Conservation (phyloP, 371 early-diverging fungal species). For the Rhizopus sp. region DNA sequence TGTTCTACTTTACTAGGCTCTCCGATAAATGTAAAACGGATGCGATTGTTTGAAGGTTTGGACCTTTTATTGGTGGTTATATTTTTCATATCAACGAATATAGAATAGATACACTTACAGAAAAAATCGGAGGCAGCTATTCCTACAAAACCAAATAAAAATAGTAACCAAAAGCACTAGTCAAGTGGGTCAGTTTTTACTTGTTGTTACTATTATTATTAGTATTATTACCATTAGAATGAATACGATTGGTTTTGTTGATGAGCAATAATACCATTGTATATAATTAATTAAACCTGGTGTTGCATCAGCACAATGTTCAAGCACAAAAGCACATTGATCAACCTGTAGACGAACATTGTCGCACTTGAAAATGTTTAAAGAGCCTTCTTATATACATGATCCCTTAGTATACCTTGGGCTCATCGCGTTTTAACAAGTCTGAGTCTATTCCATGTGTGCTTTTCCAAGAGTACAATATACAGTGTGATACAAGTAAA, state of each 20-base stretch:
- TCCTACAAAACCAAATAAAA: slow-evolving; percentile 69
- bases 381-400: no score
- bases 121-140: slow-evolving; percentile 77
- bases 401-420: no score
- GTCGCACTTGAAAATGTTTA: slow-evolving; percentile 42
- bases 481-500: no score
- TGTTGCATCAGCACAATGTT: slow-evolving; percentile 54
- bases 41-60: slow-evolving; percentile 69
- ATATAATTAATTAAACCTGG: slow-evolving; percentile 66
- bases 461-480: background rate
- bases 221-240: slow-evolving; percentile 41
- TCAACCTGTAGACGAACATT: slow-evolving; percentile 55
- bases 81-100: background rate
- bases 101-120: slow-evolving; percentile 38
- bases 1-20: slow-evolving; percentile 51
- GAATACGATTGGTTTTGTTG: slow-evolving; percentile 42
- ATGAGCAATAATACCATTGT: slow-evolving; percentile 62
- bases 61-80: slow-evolving; percentile 36
- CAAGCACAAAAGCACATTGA: slow-evolving; percentile 56
- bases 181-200: background rate
- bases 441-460: background rate
- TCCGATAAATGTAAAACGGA: slow-evolving; percentile 63
- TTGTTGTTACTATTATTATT: background rate
- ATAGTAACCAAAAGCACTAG: slow-evolving; percentile 59
- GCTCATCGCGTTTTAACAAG: no score